Evolutionary conservation across 1,284 basidiomycete species (phyloP).

Genomic region (Acaromyces ingoldii): DNA sequence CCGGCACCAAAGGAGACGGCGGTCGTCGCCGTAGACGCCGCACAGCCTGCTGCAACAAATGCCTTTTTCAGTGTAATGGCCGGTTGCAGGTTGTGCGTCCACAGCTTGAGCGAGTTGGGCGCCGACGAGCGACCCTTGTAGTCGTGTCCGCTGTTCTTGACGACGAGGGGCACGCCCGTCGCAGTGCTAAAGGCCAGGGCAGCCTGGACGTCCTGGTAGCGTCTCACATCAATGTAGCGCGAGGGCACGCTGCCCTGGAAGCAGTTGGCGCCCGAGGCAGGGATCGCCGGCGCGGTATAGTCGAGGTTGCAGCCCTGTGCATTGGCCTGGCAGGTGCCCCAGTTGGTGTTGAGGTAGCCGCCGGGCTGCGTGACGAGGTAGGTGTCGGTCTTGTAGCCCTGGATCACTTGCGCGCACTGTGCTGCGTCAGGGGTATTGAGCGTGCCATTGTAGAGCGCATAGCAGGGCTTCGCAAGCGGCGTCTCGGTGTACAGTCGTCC

Average conservation of each 20-base stretch:
- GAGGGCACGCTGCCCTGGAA: background rate
- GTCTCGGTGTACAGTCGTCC: background rate
- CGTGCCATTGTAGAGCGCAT: background rate
- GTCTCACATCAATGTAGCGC: background rate
- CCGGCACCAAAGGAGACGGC: slow-evolving; percentile 58
- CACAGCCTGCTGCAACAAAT: slow-evolving; percentile 11
- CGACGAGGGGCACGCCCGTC: slow-evolving; percentile 1
- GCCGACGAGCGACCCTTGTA: slow-evolving; percentile 48
- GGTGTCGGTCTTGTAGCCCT: background rate
- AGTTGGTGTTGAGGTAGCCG: background rate
- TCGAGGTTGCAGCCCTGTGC: background rate
- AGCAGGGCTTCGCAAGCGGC: background rate
- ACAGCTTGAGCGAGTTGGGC: slow-evolving; percentile 13
- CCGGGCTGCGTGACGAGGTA: background rate
- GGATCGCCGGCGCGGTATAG: background rate
- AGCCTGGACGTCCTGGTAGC: background rate
- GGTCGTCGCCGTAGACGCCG: slow-evolving; percentile 13
- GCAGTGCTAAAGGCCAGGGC: background rate
- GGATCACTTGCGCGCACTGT: background rate
- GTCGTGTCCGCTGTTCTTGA: slow-evolving; percentile 21
- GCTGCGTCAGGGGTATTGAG: background rate
- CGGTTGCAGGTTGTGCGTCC: slow-evolving; percentile 14
- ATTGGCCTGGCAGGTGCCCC: background rate
- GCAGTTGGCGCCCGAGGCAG: background rate
- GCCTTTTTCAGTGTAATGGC: slow-evolving; percentile 49